Percentiles rank a stretch among this genome's conserved stretches.
These are phyloP conservation scores for Rhodotorula sp. DNA, from an alignment of 1,284 basidiomycete species.

Conservation along the genomic window DNA sequence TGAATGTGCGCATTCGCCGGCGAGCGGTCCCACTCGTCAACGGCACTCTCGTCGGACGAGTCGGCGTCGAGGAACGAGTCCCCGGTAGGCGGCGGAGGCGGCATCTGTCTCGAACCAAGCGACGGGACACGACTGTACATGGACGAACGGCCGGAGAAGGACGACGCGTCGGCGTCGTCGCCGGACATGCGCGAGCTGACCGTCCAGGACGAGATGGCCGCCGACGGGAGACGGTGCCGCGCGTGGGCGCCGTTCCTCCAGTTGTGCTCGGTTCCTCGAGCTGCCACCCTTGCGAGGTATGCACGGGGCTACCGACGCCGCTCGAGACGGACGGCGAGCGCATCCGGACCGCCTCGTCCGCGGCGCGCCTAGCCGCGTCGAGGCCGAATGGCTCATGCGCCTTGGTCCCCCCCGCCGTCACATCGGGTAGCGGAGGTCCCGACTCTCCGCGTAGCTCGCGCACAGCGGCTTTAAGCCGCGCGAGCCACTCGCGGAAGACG, in stretches of 20 bases:
- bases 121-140: neutral
- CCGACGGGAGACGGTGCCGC: too few species aligned
- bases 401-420: too few species aligned
- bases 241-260: too few species aligned
- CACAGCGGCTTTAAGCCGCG: slow-evolving; percentile 3
- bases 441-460: neutral
- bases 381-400: neutral
- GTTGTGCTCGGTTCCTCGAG: neutral
- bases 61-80: neutral
- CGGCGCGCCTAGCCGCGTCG: neutral
- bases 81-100: neutral
- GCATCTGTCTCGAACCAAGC: neutral
- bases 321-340: neutral
- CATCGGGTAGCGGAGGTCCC: neutral
- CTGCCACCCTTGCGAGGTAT: neutral
- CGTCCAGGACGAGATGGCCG: neutral
- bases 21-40: too few species aligned
- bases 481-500: slow-evolving; percentile 17
- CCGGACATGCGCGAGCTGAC: neutral
- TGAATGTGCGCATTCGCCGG: too few species aligned
- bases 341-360: neutral
- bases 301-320: neutral
- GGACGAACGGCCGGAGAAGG: neutral
- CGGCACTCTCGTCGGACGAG: neutral
- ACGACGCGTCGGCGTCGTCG: neutral